Percentiles rank a stretch among this genome's conserved stretches.
Evolutionary conservation across 192 early-diverging fungal species (phyloP).

Genomic region (Podila minutissima): DNA sequence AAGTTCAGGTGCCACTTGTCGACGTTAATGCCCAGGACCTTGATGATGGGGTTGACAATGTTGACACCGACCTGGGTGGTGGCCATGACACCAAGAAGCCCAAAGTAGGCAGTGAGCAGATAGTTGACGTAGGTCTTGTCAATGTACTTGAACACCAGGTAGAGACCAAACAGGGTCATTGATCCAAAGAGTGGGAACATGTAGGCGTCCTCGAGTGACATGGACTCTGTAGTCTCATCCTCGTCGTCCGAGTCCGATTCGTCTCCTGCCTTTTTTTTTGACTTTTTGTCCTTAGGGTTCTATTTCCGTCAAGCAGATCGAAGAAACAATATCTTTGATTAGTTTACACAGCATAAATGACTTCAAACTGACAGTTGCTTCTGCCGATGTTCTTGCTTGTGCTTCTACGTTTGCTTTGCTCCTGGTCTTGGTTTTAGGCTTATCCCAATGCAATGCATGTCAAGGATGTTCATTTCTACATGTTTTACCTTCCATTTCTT

Average conservation of each 20-base stretch:
- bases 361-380: too few species aligned
- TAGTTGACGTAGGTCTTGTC: slow-evolving; percentile 86
- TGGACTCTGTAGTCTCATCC: slow-evolving; percentile 74
- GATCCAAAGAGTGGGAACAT: slow-evolving; percentile 95
- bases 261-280: slow-evolving; percentile 34
- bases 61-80: slow-evolving; percentile 68
- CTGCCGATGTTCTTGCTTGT: too few species aligned
- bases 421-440: neutral
- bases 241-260: slow-evolving; percentile 75
- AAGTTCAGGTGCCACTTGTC: slow-evolving; percentile 79
- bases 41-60: slow-evolving; percentile 55
- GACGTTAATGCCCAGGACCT: slow-evolving; percentile 60
- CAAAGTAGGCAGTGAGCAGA: slow-evolving; percentile 88
- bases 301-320: neutral
- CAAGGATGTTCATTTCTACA: neutral
- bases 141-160: slow-evolving; percentile 88
- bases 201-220: slow-evolving; percentile 89
- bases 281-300: slow-evolving; percentile 54
- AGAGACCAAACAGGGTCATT: slow-evolving; percentile 79
- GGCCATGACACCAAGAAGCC: slow-evolving; percentile 83
- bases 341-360: too few species aligned
- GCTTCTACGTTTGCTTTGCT: too few species aligned
- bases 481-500: slow-evolving; percentile 62
- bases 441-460: too few species aligned
- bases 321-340: too few species aligned